Base-by-base conservation (phyloP, 1,284 basidiomycete genomes). In the Leccinum fuscescens region DNA sequence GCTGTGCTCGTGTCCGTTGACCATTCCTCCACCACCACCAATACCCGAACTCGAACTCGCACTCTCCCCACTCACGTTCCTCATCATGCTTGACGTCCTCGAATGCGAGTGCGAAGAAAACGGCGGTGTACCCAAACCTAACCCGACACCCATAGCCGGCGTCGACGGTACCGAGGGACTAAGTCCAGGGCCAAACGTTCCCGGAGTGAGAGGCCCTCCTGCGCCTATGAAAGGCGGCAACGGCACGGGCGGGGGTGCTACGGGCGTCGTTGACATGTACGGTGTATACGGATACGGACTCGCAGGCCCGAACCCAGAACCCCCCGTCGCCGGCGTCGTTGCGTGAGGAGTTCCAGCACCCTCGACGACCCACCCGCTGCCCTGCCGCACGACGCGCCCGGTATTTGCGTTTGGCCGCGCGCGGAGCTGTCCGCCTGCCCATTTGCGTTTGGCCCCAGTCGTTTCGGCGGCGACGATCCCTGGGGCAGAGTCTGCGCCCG, bases 381-480 rank as follows among this genome's bases (percentile, higher is more conserved):
- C 81, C 59, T 79, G 77, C 9, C 77, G 71, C 11, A 77, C 66
- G 49, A 78, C 73, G 0, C 69, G 63, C 1, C 66, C 65, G 3
- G 62, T 7, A 12, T 42, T 55, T 6, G 55, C 61, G 7, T 50
- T 64, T 8, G 75, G 67, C 6, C 84, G 79, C 33, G 80, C 64
- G 33, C 78, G 79, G 4, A 85, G 73, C 51, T 78, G 74, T 17
- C 74, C 73, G 35, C 83, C 79, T 4, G 74, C 73, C 76, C 82
- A 83, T 62, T 79, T 82, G 55, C 75, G 77, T 63, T 78, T 78
- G 39, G 79, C 81, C 17, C 84, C 79, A 1, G 81, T 77, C 1
- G 86, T 79, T 69, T 88, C 84, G 0, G 86, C 86, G 2, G 86
- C 84, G 56, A 90, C 85, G 57, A 89, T 74, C 0, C 84, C 86